Evolutionary conservation across 1,284 basidiomycete genomes (phyloP).

Genomic region (Pterulicium gracile): DNA sequence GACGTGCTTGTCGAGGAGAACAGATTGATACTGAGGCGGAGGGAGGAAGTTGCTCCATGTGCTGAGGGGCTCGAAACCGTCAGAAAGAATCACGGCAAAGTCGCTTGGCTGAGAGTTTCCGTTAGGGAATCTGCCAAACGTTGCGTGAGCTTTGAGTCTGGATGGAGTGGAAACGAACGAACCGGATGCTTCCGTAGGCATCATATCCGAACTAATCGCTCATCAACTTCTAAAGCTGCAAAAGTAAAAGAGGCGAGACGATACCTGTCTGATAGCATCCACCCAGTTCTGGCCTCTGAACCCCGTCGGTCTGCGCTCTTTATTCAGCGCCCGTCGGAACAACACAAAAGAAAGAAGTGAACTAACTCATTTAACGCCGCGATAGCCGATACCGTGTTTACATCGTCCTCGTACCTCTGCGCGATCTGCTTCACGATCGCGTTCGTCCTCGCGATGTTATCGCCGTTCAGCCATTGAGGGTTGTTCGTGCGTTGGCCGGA

Average conservation of each 20-base stretch:
- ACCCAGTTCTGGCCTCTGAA: conserved; percentile 33
- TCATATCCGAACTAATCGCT: background rate
- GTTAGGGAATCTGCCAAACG: background rate
- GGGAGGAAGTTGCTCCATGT: conserved; percentile 69
- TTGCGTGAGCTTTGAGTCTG: background rate
- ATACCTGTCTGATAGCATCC: conserved; percentile 26
- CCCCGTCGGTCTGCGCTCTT: conserved; percentile 24
- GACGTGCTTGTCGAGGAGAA: conserved; percentile 77
- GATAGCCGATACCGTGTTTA: conserved; percentile 57
- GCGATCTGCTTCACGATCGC: conserved; percentile 57
- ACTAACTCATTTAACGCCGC: conserved; percentile 65
- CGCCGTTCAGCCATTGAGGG: conserved; percentile 61
- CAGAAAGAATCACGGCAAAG: conserved; percentile 39
- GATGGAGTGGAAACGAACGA: background rate
- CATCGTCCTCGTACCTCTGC: conserved; percentile 43
- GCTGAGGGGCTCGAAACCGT: conserved; percentile 74
- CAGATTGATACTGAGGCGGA: conserved; percentile 45
- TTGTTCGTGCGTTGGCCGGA: conserved; percentile 62
- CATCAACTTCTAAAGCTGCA: background rate
- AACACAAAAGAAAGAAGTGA: too few relatives aligned
- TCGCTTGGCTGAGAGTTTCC: background rate
- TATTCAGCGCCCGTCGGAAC: background rate
- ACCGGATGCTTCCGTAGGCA: background rate
- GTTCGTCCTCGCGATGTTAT: conserved; percentile 64
- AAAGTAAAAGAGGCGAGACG: background rate